These are phyloP conservation scores for Misopates orontium DNA, from an alignment of 257 asterid genomes.

Conservation along the genomic window DNA sequence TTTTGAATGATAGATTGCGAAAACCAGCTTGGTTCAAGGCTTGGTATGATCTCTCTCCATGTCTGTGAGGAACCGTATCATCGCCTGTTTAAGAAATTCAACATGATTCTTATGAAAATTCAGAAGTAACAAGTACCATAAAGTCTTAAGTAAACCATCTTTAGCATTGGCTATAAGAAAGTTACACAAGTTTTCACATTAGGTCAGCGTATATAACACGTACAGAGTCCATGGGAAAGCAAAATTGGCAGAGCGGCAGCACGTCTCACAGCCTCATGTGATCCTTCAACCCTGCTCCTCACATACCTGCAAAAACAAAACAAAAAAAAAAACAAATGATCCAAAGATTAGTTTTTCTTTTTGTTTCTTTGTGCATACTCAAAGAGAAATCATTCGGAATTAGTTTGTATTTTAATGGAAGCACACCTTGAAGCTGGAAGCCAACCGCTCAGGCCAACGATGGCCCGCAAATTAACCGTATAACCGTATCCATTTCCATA, in stretches of 20 bases:
- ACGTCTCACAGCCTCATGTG: conserved; percentile 79
- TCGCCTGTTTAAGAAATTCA: conserved; percentile 52
- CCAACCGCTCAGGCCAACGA: conserved; percentile 94
- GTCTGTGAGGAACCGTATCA: conserved; percentile 72
- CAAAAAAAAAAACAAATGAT: too few relatives aligned
- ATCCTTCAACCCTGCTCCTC: conserved; percentile 76
- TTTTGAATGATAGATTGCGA: conserved; percentile 58
- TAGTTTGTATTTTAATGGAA: conserved; percentile 1
- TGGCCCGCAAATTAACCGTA: conserved; percentile 68
- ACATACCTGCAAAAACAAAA: conserved; percentile 51
- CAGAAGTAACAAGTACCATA: not conserved
- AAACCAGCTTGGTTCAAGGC: conserved; percentile 81
- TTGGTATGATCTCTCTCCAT: conserved; percentile 75
- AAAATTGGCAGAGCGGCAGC: conserved; percentile 91
- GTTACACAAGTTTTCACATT: not conserved
- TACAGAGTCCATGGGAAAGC: conserved; percentile 89
- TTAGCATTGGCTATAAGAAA: conserved; percentile 4
- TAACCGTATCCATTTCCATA: conserved; percentile 82
- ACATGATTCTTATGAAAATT: not conserved
- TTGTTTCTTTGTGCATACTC: too few relatives aligned
- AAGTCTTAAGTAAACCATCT: not conserved
- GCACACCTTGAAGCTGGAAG: conserved; percentile 89
- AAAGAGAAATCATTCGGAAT: conserved; percentile 3
- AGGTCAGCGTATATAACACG: conserved; percentile 23
- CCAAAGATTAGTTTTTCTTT: not conserved